A percentile compares a stretch with the other conserved stretches of the same genome.
These are phyloP conservation scores for Capsicum baccatum DNA, from an alignment of 257 asterid species.

Conservation along the genomic window DNA sequence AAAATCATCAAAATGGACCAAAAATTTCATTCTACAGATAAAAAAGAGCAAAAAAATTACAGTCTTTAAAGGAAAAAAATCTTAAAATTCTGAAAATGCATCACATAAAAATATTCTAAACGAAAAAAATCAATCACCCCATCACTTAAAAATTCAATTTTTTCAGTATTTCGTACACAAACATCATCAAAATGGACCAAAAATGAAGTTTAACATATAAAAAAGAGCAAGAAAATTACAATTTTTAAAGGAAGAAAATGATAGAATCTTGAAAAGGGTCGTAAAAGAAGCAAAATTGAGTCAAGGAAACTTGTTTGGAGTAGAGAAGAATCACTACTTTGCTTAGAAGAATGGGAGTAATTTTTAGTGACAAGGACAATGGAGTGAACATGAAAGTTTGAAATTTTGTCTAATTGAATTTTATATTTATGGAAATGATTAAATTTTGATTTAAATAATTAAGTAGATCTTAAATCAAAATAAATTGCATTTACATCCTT, in stretches of 20 bases:
- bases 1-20: neutral
- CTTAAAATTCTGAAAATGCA: neutral
- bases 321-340: constrained; percentile 47
- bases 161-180: neutral
- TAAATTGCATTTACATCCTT: constrained; percentile 10
- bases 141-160: neutral
- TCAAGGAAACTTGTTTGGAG: constrained; percentile 29
- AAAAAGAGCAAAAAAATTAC: too few relatives aligned
- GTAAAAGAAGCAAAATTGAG: constrained; percentile 12
- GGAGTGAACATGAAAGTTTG: constrained; percentile 39
- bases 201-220: neutral
- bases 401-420: neutral
- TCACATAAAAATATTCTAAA: too few relatives aligned
- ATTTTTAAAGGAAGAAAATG: neutral
- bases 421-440: neutral
- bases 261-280: constrained; percentile 1
- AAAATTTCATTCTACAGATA: too few relatives aligned
- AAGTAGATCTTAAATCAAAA: constrained; percentile 10
- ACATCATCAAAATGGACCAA: neutral
- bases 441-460: constrained; percentile 13
- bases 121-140: neutral
- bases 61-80: neutral
- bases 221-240: neutral
- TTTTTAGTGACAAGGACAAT: neutral
- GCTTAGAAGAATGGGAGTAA: constrained; percentile 51